A percentile compares a stretch with the other conserved stretches of the same genome.
These are phyloP conservation scores for Pharnaceum exiguum DNA, from an alignment of 148 eudicot genomes.

Conservation along the genomic window DNA sequence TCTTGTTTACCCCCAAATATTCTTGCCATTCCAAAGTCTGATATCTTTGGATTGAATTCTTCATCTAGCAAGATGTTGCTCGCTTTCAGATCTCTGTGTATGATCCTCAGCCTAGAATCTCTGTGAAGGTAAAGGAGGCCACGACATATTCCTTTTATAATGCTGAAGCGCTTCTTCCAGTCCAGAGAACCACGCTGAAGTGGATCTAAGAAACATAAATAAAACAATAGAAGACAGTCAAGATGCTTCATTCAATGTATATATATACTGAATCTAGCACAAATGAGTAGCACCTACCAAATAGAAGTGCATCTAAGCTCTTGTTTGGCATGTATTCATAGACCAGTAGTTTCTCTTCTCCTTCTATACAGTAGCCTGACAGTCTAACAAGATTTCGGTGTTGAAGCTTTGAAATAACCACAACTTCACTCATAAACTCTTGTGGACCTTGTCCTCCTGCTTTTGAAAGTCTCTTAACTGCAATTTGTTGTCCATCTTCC, in stretches of 20 bases:
- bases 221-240: not conserved
- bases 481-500: constrained; percentile 14
- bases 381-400: constrained; percentile 27
- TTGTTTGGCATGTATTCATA: too few species aligned
- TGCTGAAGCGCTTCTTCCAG: constrained; percentile 26
- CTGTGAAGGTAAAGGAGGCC: constrained; percentile 23
- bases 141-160: constrained; percentile 25
- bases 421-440: constrained; percentile 27
- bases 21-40: constrained; percentile 42
- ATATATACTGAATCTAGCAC: not conserved
- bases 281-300: constrained; percentile 16
- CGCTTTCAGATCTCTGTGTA: constrained; percentile 17
- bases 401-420: constrained; percentile 23
- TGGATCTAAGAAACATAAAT: constrained; percentile 5
- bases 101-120: constrained; percentile 16
- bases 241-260: not conserved
- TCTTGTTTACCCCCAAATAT: constrained; percentile 24
- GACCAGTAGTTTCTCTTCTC: constrained; percentile 24
- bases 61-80: constrained; percentile 8
- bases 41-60: constrained; percentile 22
- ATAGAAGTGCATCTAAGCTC: too few species aligned
- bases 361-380: constrained; percentile 18
- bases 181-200: not conserved
- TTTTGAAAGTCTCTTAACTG: constrained; percentile 25
- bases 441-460: constrained; percentile 14